Conservation (phyloP, 441 rosid genomes). For the Brassica hybrid region DNA sequence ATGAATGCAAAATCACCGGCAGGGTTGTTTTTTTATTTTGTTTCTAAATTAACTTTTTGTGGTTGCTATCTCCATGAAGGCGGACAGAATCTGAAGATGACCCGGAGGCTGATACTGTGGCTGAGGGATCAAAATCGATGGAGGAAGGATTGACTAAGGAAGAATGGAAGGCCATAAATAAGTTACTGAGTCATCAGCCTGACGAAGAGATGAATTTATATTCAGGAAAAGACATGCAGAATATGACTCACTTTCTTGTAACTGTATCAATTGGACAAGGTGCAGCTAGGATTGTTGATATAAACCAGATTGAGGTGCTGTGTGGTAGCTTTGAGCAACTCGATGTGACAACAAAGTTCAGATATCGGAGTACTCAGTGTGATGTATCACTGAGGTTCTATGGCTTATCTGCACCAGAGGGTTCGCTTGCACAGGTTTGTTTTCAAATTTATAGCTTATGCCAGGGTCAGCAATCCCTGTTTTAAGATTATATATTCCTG, state of each 20-base stretch:
- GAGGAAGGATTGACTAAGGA: conserved; percentile 89
- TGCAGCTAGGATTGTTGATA: conserved; percentile 84
- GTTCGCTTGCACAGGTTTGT: conserved; percentile 97
- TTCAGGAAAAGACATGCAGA: conserved; percentile 85
- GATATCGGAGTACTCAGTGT: conserved; percentile 72
- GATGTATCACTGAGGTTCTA: conserved; percentile 83
- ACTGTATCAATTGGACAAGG: conserved; percentile 85
- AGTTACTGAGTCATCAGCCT: conserved; percentile 88
- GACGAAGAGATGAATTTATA: conserved; percentile 71
- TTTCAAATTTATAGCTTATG: conserved; percentile 23
- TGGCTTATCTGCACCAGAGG: conserved; percentile 98
- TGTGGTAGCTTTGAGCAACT: conserved; percentile 98
- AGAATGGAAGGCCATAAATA: conserved; percentile 96
- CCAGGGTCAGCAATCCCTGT: conserved; percentile 18
- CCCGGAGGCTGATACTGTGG: conserved; percentile 48
- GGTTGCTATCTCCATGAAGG: conserved; percentile 54
- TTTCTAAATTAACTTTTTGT: conserved; percentile 19
- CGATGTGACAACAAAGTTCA: conserved; percentile 79
- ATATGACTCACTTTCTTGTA: conserved; percentile 80
- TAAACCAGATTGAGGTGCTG: conserved; percentile 74
- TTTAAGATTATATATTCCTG: conserved; percentile 13
- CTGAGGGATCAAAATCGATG: conserved; percentile 54
- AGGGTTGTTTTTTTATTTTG: background rate
- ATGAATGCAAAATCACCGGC: conserved; percentile 16
- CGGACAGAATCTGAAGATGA: conserved; percentile 61